Conservation (phyloP, 2,329 filamentous ascomycete species). For the Fusarium sulawesiense region DNA sequence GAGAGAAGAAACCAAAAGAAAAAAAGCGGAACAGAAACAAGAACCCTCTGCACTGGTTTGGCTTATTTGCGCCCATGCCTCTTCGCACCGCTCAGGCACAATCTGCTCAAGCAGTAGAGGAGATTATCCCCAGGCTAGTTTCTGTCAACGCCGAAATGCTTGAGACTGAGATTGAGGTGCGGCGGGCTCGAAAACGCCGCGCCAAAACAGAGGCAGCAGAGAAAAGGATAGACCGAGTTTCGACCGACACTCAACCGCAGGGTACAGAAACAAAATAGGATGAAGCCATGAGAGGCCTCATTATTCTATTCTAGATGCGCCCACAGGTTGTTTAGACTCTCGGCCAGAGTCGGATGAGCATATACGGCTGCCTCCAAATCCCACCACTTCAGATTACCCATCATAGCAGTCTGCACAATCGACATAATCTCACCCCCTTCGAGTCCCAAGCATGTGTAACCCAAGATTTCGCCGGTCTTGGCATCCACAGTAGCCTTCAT, state of each 20-base stretch:
- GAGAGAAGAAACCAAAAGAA: slow-evolving; percentile 17
- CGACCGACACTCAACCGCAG: slow-evolving; percentile 7
- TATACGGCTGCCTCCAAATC: slow-evolving; percentile 60
- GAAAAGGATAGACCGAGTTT: slow-evolving; percentile 42
- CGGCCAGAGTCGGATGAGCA: slow-evolving; percentile 63
- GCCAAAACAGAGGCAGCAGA: slow-evolving; percentile 58
- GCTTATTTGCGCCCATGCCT: slow-evolving; percentile 63
- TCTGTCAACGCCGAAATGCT: slow-evolving; percentile 71
- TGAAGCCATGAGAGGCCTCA: background rate
- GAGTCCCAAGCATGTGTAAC: slow-evolving; percentile 62
- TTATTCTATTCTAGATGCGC: slow-evolving; percentile 55
- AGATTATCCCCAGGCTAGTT: slow-evolving; percentile 67
- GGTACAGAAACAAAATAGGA: background rate
- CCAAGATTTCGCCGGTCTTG: slow-evolving; percentile 61
- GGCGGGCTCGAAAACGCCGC: slow-evolving; percentile 67
- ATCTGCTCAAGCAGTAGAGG: slow-evolving; percentile 67
- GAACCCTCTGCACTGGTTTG: slow-evolving; percentile 68
- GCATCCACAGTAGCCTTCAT: slow-evolving; percentile 64
- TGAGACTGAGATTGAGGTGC: slow-evolving; percentile 75
- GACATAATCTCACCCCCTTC: slow-evolving; percentile 66
- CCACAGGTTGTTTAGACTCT: slow-evolving; percentile 65
- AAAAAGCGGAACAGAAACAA: slow-evolving; percentile 30
- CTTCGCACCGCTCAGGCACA: slow-evolving; percentile 69
- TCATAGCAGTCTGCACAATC: slow-evolving; percentile 64
- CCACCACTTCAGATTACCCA: slow-evolving; percentile 59